These are phyloP conservation scores for Neolentinus lepideus DNA, from an alignment of 1,284 basidiomycete species.

Conservation along the genomic window DNA sequence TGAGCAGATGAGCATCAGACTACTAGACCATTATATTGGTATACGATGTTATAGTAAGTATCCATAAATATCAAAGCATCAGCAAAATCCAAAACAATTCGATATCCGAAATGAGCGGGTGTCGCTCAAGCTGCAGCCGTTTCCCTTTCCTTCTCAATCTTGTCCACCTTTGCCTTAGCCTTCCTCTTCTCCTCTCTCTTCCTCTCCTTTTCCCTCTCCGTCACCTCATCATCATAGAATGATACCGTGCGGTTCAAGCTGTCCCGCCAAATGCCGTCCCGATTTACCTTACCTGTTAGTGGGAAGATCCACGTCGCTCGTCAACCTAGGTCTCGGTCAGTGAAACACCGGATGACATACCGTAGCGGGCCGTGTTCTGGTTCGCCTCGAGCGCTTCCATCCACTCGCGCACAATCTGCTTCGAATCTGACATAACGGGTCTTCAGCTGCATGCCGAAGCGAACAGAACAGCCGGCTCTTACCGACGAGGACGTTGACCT, in stretches of 20 bases:
- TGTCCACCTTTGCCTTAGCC: not conserved
- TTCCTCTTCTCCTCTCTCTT: not conserved
- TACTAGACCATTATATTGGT: too few relatives aligned
- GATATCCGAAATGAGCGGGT: not conserved
- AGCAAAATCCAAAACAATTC: too few relatives aligned
- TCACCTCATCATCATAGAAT: constrained; percentile 1
- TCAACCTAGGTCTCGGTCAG: not conserved
- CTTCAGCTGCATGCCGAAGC: not conserved
- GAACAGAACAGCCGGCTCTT: not conserved
- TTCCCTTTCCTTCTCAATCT: not conserved
- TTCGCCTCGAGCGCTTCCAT: constrained; percentile 55
- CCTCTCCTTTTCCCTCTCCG: not conserved
- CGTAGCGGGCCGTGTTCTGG: constrained; percentile 67
- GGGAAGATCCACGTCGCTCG: not conserved
- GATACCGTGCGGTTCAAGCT: not conserved
- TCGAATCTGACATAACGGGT: constrained; percentile 33
- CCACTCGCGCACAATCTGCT: constrained; percentile 56
- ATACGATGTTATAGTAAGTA: too few relatives aligned
- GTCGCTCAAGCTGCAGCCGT: not conserved
- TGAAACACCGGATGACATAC: constrained; percentile 14
- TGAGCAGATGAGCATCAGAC: too few relatives aligned
- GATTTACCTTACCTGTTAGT: not conserved
- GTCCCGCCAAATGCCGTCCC: constrained; percentile 1
- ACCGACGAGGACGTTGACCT: constrained; percentile 66
- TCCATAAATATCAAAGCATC: too few relatives aligned